These are phyloP conservation scores for Cruciata laevipes DNA, from an alignment of 257 asterid species.

Conservation along the genomic window DNA sequence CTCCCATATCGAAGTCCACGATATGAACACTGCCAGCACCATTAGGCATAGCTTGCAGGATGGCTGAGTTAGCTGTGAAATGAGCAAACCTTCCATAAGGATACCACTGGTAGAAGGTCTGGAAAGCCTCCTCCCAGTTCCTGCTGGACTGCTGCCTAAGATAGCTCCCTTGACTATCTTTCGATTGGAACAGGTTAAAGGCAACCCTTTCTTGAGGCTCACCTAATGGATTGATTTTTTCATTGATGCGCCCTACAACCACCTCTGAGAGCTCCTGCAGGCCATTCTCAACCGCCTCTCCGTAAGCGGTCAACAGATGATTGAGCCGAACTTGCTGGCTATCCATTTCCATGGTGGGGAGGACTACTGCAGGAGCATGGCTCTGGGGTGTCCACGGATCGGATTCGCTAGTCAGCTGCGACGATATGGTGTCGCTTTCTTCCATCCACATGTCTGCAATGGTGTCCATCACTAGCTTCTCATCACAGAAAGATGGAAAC, in stretches of 20 bases:
- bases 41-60: conserved; percentile 29
- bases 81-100: conserved; percentile 36
- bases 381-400: conserved; percentile 27
- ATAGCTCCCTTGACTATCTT: conserved; percentile 33
- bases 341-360: conserved; percentile 36
- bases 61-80: conserved; percentile 33
- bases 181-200: conserved; percentile 41
- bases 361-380: conserved; percentile 1
- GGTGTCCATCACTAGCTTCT: conserved; percentile 8
- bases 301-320: conserved; percentile 54
- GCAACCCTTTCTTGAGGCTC: conserved; percentile 45
- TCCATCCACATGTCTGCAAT: conserved; percentile 34
- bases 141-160: conserved; percentile 43
- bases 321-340: conserved; percentile 29
- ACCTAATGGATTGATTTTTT: conserved; percentile 44
- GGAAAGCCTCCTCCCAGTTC: conserved; percentile 43
- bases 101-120: conserved; percentile 34
- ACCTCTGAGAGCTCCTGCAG: conserved; percentile 44
- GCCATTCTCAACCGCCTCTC: conserved; percentile 51
- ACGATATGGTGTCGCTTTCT: conserved; percentile 21
- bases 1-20: conserved; percentile 34
- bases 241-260: conserved; percentile 33
- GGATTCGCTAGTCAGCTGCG: conserved; percentile 19
- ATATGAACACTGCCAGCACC: conserved; percentile 19
- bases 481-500: conserved; percentile 27